Percentiles rank a stretch among this genome's conserved stretches.
Evolutionary conservation across 2,329 filamentous ascomycete genomes (phyloP).

Genomic region (Ophiocordyceps camponoti-floridani): DNA sequence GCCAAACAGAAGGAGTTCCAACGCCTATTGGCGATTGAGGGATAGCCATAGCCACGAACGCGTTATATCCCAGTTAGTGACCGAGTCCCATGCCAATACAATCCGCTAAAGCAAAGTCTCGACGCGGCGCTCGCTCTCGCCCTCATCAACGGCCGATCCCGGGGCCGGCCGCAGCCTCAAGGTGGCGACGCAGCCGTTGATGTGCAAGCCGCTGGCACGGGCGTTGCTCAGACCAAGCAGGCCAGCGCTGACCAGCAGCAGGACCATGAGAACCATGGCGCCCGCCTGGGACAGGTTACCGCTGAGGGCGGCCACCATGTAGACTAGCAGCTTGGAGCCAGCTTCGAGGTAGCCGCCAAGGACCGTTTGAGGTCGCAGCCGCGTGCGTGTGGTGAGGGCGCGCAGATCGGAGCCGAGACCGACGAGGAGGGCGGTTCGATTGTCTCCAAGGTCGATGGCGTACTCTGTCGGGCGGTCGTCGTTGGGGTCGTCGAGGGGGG

Average conservation of each 20-base stretch:
- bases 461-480: conserved; percentile 20
- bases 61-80: no score
- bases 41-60: no score
- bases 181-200: conserved; percentile 29
- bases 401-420: conserved; percentile 38
- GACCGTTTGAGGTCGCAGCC: conserved; percentile 33
- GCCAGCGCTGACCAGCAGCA: conserved; percentile 33
- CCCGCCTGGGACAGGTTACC: conserved; percentile 36
- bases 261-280: conserved; percentile 28
- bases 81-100: background rate
- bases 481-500: background rate
- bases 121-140: background rate
- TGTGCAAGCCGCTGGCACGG: conserved; percentile 24
- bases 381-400: conserved; percentile 37
- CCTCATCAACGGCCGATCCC: background rate
- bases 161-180: conserved; percentile 4
- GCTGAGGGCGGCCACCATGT: conserved; percentile 34
- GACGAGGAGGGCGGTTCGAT: conserved; percentile 31
- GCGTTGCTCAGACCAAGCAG: conserved; percentile 36
- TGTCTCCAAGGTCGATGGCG: conserved; percentile 31
- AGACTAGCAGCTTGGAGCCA: conserved; percentile 36
- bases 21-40: no score
- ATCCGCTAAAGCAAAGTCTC: background rate
- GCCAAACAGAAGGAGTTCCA: no score
- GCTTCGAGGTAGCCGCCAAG: conserved; percentile 33